Evolutionary conservation across 228 moss, liverwort and hornwort species (phyloP).

Genomic region (Sphagnum magellanicum): DNA sequence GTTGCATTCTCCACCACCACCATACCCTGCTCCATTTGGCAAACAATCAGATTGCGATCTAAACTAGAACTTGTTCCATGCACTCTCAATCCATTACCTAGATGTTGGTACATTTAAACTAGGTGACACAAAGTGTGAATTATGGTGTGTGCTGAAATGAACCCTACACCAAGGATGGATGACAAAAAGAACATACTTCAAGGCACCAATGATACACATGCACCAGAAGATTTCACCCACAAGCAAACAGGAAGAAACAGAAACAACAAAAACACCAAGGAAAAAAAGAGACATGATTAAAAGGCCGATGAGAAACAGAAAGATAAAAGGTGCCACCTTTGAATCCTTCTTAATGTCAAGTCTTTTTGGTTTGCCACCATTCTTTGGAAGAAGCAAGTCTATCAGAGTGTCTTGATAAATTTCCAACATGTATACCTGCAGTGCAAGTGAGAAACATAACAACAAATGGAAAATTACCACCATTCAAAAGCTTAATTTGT

Average conservation of each 20-base stretch:
- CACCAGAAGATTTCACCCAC: no score
- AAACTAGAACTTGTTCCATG: neutral
- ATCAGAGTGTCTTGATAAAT: conserved; percentile 57
- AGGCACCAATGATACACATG: no score
- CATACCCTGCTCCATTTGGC: conserved; percentile 35
- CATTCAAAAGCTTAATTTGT: no score
- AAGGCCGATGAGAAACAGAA: neutral
- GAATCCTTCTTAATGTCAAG: conserved; percentile 64
- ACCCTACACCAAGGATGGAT: no score
- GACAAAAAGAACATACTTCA: no score
- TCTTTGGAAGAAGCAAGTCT: conserved; percentile 35
- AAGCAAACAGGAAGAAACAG: no score
- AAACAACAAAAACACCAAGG: no score
- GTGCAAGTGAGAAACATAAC: neutral
- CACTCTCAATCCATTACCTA: no score
- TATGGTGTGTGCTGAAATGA: no score
- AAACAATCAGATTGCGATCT: neutral
- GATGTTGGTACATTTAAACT: no score
- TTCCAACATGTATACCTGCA: conserved; percentile 60
- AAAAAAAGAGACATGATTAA: no score
- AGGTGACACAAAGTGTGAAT: no score
- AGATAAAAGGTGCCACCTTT: conserved; percentile 18
- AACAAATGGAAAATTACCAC: neutral
- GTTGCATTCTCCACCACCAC: conserved; percentile 60
- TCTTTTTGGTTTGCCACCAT: conserved; percentile 27